Base-by-base conservation (phyloP, 768 basidiomycete genomes). In the Lentinula sp. region DNA sequence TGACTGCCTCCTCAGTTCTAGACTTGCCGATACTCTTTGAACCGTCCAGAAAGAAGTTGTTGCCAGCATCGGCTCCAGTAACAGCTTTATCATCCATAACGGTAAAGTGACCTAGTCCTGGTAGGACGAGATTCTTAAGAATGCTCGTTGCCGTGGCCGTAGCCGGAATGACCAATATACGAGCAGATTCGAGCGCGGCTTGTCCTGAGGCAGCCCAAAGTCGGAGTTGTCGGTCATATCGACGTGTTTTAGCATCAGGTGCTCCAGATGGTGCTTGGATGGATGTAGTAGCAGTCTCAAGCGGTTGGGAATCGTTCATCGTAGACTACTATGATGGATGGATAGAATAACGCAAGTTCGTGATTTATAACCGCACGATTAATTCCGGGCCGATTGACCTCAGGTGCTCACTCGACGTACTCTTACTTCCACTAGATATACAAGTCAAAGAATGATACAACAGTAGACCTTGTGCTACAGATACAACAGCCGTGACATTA, bases 211-310 rank as follows among this genome's bases (percentile, higher is more conserved):
- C 42, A 46, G 18, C 52, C 20, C 67, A 81, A 45, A 62, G 93
- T 93, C 95, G 82, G 39, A 98, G 83, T 74, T 99, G 96, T 59
- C 96, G 87, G 74, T 99, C 96, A 70, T 98, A 99, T 50, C 93
- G 84, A 50, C 94, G 83, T 2, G 93, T 88, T 73, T 96, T 97
- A 65, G 76, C 84, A 73, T 97, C 94, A 45, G 93, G 94, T 60
- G 83, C 83, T 57, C 80, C 77, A 61, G 85, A 85, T 51, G 39
- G 62, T 51, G 49, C 28, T 16, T 46, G 43, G 51, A 74, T 65
- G 10, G 73, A 69, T 7, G 78, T 73, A 13, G 80, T 81, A 37
- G 78, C 81, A 7, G 71, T 63, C 65, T 79, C 79, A 42, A 82
- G 78, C 65, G 80, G 74, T 66, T 81, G 81, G 52, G 80, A 78